Percentiles rank a stretch among this genome's conserved stretches.
These are phyloP conservation scores for Trypanosoma rangeli DNA, from an alignment of 208 protist genomes.

Conservation along the genomic window DNA sequence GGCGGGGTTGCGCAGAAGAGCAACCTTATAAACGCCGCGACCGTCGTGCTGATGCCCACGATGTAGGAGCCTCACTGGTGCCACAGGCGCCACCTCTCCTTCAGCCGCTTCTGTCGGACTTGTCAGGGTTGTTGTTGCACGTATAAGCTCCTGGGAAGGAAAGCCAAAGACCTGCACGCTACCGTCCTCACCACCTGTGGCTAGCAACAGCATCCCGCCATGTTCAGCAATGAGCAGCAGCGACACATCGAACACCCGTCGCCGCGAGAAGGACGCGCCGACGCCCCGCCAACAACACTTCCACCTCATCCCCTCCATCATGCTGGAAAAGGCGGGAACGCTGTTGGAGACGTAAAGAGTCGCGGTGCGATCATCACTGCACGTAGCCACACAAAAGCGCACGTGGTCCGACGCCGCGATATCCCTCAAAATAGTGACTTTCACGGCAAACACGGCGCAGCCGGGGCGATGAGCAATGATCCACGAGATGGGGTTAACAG, in stretches of 20 bases:
- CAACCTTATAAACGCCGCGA: slow-evolving; percentile 60
- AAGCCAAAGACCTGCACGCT: slow-evolving; percentile 40
- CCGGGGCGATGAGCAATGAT: slow-evolving; percentile 47
- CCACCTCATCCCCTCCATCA: slow-evolving; percentile 28
- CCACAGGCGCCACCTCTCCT: not conserved
- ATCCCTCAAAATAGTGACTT: slow-evolving; percentile 3
- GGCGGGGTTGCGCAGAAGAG: slow-evolving; percentile 17
- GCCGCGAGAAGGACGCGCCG: slow-evolving; percentile 37
- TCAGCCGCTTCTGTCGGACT: not conserved
- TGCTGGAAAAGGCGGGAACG: not conserved
- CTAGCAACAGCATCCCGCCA: slow-evolving; percentile 18
- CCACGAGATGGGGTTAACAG: slow-evolving; percentile 5
- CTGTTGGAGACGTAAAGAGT: slow-evolving; percentile 32
- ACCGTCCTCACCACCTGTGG: slow-evolving; percentile 62
- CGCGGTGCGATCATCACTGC: slow-evolving; percentile 77
- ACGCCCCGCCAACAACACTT: slow-evolving; percentile 37
- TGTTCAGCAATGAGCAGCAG: slow-evolving; percentile 14
- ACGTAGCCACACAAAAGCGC: slow-evolving; percentile 47
- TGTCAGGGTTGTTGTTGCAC: not conserved
- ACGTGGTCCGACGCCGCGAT: not conserved
- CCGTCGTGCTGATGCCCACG: slow-evolving; percentile 52
- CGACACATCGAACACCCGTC: slow-evolving; percentile 71
- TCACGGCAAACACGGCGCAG: slow-evolving; percentile 73
- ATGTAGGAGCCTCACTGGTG: not conserved
- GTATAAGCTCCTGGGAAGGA: slow-evolving; percentile 1